Evolutionary conservation across 495 filamentous ascomycete species (phyloP).

Genomic region (Penicillium ochrochloron): DNA sequence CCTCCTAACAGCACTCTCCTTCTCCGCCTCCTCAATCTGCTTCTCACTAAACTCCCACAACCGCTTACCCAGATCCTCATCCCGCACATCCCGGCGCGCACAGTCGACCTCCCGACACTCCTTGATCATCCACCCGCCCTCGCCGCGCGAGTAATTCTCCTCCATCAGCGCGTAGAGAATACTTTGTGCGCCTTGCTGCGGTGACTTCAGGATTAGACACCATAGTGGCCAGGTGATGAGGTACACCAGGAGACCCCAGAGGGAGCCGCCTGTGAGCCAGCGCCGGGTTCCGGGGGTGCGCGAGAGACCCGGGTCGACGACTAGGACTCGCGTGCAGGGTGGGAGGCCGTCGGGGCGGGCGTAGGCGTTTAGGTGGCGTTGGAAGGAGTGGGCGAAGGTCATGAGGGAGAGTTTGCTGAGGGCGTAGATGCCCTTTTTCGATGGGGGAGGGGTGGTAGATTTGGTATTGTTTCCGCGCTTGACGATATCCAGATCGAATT

Average conservation of each 20-base stretch:
- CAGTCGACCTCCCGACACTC: constrained; percentile 81
- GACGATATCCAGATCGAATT: constrained; percentile 56
- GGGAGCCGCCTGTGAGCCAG: constrained; percentile 80
- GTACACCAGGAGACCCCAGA: constrained; percentile 83
- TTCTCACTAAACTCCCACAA: constrained; percentile 89
- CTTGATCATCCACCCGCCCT: constrained; percentile 76
- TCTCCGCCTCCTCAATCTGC: constrained; percentile 82
- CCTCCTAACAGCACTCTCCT: constrained; percentile 70
- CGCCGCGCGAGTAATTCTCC: constrained; percentile 62
- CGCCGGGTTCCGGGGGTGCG: constrained; percentile 86
- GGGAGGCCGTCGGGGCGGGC: constrained; percentile 80
- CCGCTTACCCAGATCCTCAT: constrained; percentile 77
- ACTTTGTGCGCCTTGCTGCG: constrained; percentile 81
- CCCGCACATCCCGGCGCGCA: constrained; percentile 71
- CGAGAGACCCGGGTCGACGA: constrained; percentile 83
- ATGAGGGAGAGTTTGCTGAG: constrained; percentile 89
- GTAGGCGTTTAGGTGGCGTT: constrained; percentile 84
- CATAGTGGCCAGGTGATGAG: constrained; percentile 75
- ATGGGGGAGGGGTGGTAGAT: neutral
- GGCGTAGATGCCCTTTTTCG: constrained; percentile 61
- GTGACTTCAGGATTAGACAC: constrained; percentile 87
- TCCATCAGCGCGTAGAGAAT: constrained; percentile 88
- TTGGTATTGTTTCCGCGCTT: constrained; percentile 23
- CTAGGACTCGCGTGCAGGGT: constrained; percentile 75
- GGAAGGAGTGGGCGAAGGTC: constrained; percentile 83